These are phyloP conservation scores for Coemansia sp. DNA, from an alignment of 192 early-diverging fungal species.

Conservation along the genomic window DNA sequence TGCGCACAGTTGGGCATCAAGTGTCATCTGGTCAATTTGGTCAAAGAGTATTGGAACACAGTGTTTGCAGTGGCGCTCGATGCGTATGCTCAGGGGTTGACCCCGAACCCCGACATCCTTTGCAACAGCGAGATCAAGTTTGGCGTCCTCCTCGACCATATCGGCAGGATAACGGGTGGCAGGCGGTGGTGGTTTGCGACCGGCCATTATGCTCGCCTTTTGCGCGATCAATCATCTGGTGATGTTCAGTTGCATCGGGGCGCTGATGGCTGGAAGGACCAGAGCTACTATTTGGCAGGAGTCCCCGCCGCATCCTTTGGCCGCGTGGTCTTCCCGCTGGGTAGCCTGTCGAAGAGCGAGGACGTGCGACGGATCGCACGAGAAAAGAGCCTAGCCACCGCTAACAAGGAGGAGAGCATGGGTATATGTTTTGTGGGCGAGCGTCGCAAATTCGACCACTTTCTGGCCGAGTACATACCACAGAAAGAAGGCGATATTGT, in stretches of 20 bases:
- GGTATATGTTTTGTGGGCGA: slow-evolving; percentile 96
- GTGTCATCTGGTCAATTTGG: slow-evolving; percentile 67
- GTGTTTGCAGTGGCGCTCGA: slow-evolving; percentile 85
- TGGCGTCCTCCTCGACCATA: slow-evolving; percentile 75
- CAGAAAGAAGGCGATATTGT: slow-evolving; percentile 50
- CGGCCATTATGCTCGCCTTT: slow-evolving; percentile 62
- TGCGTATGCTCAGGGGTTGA: slow-evolving; percentile 69
- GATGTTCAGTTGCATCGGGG: slow-evolving; percentile 34
- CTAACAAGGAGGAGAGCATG: slow-evolving; percentile 86
- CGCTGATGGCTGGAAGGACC: slow-evolving; percentile 80
- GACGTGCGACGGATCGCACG: slow-evolving; percentile 74
- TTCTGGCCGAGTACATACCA: slow-evolving; percentile 67
- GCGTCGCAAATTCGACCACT: slow-evolving; percentile 72
- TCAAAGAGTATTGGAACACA: slow-evolving; percentile 87
- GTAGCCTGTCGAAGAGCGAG: slow-evolving; percentile 63
- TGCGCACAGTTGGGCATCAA: slow-evolving; percentile 72
- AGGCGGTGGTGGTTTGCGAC: slow-evolving; percentile 59
- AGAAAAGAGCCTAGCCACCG: slow-evolving; percentile 58
- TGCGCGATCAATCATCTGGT: not conserved
- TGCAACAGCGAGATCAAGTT: slow-evolving; percentile 97
- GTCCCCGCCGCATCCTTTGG: slow-evolving; percentile 38
- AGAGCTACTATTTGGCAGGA: slow-evolving; percentile 88
- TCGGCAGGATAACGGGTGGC: slow-evolving; percentile 4
- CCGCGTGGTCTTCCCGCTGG: slow-evolving; percentile 81
- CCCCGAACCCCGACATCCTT: slow-evolving; percentile 91